Conservation (phyloP, 768 basidiomycete species). For the Lyophyllum decastes region DNA sequence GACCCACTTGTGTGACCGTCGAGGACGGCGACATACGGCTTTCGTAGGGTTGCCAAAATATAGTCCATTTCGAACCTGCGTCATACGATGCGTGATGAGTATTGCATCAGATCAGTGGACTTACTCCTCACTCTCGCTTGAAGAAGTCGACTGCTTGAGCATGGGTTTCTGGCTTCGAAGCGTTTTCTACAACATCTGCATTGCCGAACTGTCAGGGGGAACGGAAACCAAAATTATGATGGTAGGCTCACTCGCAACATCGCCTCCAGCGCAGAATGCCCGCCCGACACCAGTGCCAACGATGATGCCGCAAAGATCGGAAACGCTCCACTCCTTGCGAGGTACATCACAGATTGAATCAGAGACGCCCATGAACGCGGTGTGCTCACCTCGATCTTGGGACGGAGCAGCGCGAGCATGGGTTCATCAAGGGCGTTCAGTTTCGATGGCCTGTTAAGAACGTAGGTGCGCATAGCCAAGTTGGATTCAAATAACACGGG, state of each 20-base stretch:
- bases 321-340: slow-evolving; percentile 72
- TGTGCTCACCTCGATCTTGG: slow-evolving; percentile 71
- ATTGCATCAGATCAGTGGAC: slow-evolving; percentile 12
- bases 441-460: slow-evolving; percentile 78
- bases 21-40: slow-evolving; percentile 90
- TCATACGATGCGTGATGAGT: slow-evolving; percentile 8
- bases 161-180: slow-evolving; percentile 51
- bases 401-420: slow-evolving; percentile 73
- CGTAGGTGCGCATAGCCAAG: slow-evolving; percentile 62
- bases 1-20: slow-evolving; percentile 89
- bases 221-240: slow-evolving; percentile 4
- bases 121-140: slow-evolving; percentile 73
- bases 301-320: slow-evolving; percentile 71
- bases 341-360: slow-evolving; percentile 11
- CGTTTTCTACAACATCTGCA: slow-evolving; percentile 58
- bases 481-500: slow-evolving; percentile 73
- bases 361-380: background rate
- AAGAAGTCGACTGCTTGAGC: slow-evolving; percentile 82
- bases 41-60: slow-evolving; percentile 65
- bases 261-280: slow-evolving; percentile 94
- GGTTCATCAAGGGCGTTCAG: slow-evolving; percentile 80
- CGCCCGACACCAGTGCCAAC: slow-evolving; percentile 70
- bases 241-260: slow-evolving; percentile 74
- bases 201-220: slow-evolving; percentile 1
- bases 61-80: slow-evolving; percentile 81